Conservation (phyloP, 2,329 filamentous ascomycete species). For the Pseudopyricularia cyperi region DNA sequence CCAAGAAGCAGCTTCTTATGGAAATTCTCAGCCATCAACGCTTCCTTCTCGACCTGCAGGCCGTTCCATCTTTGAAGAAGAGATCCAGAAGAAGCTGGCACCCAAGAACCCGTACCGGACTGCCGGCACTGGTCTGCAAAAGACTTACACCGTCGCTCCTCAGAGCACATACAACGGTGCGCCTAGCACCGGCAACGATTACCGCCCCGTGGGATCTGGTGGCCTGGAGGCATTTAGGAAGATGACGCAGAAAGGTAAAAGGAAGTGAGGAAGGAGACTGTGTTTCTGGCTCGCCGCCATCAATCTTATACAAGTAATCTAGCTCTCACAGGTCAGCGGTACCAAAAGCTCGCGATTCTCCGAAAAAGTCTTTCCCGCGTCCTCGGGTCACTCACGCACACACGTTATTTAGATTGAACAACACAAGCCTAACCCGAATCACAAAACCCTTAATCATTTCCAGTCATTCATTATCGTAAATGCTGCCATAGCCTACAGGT, state of each 20-base stretch:
- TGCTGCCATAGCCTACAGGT: constrained; percentile 6
- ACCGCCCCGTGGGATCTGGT: constrained; percentile 47
- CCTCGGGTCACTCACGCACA: not conserved
- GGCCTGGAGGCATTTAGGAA: constrained; percentile 52
- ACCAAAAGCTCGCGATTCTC: not conserved
- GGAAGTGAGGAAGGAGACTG: not conserved
- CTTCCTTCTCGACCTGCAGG: constrained; percentile 16
- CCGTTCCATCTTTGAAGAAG: constrained; percentile 25
- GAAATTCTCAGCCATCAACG: constrained; percentile 21
- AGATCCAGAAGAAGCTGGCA: constrained; percentile 45
- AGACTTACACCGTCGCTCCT: constrained; percentile 46
- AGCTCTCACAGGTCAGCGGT: not conserved
- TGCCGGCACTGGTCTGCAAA: constrained; percentile 37
- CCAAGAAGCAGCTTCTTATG: constrained; percentile 29
- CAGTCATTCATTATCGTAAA: no score
- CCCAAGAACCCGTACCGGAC: constrained; percentile 44
- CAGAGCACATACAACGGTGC: constrained; percentile 46
- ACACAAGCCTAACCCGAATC: no score
- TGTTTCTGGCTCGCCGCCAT: not conserved
- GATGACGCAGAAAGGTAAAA: constrained; percentile 51
- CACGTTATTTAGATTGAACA: no score
- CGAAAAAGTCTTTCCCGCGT: not conserved
- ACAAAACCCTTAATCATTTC: no score
- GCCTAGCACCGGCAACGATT: constrained; percentile 30
- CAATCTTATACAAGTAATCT: no score